A percentile compares a stretch with the other conserved stretches of the same genome.
phyloP scores from a whole-genome alignment of 2,329 filamentous ascomycete species.

The Pleomassaria siparia region DNA sequence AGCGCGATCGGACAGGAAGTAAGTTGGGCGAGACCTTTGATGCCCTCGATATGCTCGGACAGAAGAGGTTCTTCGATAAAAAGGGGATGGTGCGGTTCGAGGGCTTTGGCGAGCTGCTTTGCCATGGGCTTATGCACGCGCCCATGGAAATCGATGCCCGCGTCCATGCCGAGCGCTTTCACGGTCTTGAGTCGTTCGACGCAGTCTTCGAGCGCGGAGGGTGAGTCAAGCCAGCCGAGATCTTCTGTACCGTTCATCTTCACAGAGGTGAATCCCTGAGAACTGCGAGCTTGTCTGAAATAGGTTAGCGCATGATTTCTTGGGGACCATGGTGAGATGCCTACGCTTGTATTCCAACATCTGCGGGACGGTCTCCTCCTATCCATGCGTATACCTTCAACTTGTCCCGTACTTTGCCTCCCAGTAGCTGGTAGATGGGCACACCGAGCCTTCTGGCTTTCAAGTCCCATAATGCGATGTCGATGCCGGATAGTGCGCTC shows the following conservation, averaged over 20 bases:
- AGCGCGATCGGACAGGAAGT: conserved; percentile 69
- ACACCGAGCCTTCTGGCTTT: conserved; percentile 67
- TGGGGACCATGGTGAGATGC: conserved; percentile 19
- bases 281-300: conserved; percentile 55
- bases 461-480: conserved; percentile 79
- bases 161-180: conserved; percentile 70
- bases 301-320: not conserved
- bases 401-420: conserved; percentile 71
- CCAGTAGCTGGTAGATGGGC: conserved; percentile 72
- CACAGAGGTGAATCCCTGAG: conserved; percentile 65
- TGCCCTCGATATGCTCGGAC: conserved; percentile 67
- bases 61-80: conserved; percentile 76
- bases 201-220: conserved; percentile 61
- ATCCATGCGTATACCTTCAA: conserved; percentile 78
- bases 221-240: conserved; percentile 74
- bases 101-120: conserved; percentile 67
- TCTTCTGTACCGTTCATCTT: conserved; percentile 84
- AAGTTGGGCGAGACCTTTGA: conserved; percentile 60
- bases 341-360: conserved; percentile 65
- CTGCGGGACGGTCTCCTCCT: conserved; percentile 69
- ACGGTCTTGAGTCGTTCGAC: conserved; percentile 70
- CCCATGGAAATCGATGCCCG: conserved; percentile 76
- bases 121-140: conserved; percentile 79
- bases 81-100: conserved; percentile 69
- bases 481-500: conserved; percentile 74